Base-by-base conservation (phyloP, 345 rosid genomes). In the Alliaria petiolata region DNA sequence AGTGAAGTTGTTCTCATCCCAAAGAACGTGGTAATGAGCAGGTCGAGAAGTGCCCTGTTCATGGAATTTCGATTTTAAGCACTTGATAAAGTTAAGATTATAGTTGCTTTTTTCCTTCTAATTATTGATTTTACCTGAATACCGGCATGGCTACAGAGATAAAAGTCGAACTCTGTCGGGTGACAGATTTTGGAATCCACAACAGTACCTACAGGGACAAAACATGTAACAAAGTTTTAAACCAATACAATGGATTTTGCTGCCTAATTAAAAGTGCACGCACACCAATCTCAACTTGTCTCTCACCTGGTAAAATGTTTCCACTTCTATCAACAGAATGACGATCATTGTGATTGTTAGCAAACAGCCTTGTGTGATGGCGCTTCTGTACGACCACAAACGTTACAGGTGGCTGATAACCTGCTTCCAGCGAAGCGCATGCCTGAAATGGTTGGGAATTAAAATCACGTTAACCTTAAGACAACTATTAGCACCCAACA, bases 311-410 rank as follows among this genome's bases (percentile, higher is more conserved):
- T 65, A 95, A 80, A 53, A 95, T 86, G 69, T 95, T 95, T 42
- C 99, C 99, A 63, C 99, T 95, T 82, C 47, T 84, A 78, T 91
- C 99, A 44, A 92, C 89, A 17, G 96, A 72, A 65, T 76, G 77
- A 14, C 88, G 86, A 56, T 95, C 96, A 31, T 50, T 56, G 60
- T 95, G 98, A 69, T 89, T 81, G 62, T 87, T 85, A 42, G 99
- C 97, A 74, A 95, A 95, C 79, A 95, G 83, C 76, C 99, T 87
- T 4, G 99, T 95, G 82, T 95, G 99, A 63, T 92, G 99, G 38
- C 99, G 96, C 82, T 95, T 95, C 82, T 95, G 99, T 72, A 95
- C 99, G 67, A 95, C 99, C 45, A 92, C 97, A 81, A 95, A 95
- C 10, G 99, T 95, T 44, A 95, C 99, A 2, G 97, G 90, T 56